Conservation (phyloP, 139 green algal genomes). For the Marvania coccoides region DNA sequence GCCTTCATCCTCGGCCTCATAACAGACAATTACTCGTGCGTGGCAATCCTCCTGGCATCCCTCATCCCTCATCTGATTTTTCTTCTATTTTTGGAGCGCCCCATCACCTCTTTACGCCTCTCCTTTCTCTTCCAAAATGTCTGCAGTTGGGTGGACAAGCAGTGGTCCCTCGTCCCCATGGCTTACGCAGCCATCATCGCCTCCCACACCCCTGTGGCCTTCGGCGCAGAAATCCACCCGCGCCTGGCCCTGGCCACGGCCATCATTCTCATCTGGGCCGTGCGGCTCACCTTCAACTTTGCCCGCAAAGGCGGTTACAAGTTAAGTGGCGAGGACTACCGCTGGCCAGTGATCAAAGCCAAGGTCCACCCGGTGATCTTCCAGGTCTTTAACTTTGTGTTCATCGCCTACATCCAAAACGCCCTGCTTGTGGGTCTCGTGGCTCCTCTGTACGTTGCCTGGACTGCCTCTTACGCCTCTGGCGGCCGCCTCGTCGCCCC, state of each 20-base stretch:
- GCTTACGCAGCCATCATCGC: conserved; percentile 1
- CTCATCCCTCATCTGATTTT: too few species aligned
- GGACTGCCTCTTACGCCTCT: background rate
- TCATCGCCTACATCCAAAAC: conserved; percentile 28
- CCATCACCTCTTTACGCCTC: too few species aligned
- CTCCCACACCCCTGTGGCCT: background rate
- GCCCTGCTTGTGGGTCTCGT: conserved; percentile 11
- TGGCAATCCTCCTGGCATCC: too few species aligned
- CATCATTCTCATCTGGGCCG: conserved; percentile 28
- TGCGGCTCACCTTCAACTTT: conserved; percentile 43
- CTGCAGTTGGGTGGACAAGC: conserved; percentile 10
- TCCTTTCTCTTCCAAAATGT: background rate
- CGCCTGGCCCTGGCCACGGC: background rate
- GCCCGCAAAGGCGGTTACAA: conserved; percentile 30
- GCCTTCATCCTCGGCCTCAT: background rate
- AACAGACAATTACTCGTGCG: background rate
- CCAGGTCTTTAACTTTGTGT: conserved; percentile 30
- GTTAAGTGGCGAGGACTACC: conserved; percentile 21
- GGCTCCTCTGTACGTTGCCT: conserved; percentile 13
- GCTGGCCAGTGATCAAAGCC: conserved; percentile 12
- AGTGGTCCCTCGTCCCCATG: background rate
- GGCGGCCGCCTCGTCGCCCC: background rate
- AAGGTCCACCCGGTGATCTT: conserved; percentile 7
- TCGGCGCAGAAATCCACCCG: background rate
- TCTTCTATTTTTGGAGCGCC: too few species aligned